These are phyloP conservation scores for Pascua guehoae DNA, from an alignment of 1,284 basidiomycete species.

Conservation along the genomic window DNA sequence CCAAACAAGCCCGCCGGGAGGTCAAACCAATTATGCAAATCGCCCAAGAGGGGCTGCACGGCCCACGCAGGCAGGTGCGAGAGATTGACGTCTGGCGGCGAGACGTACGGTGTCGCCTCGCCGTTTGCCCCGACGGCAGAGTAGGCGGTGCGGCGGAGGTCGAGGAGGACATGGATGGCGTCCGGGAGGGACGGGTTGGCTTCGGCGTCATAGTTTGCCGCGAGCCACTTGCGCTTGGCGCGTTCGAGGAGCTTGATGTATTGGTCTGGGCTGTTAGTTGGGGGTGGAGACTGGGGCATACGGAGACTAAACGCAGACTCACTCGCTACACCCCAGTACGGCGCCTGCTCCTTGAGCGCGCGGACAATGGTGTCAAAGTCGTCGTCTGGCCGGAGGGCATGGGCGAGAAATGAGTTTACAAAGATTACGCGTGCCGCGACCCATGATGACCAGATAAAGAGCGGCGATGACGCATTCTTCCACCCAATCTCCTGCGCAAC, in stretches of 20 bases:
- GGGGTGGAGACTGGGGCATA: not conserved
- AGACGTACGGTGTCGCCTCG: conserved; percentile 32
- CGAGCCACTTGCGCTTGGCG: conserved; percentile 44
- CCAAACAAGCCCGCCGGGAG: conserved; percentile 37
- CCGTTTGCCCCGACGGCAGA: conserved; percentile 37
- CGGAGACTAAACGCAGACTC: conserved; percentile 16
- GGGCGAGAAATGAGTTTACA: conserved; percentile 41
- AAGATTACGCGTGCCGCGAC: conserved; percentile 47
- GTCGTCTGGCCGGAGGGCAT: conserved; percentile 30
- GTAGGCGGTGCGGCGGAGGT: conserved; percentile 47
- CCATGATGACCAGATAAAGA: conserved; percentile 49
- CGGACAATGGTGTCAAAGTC: conserved; percentile 41
- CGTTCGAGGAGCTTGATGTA: conserved; percentile 47
- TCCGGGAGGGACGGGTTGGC: conserved; percentile 40
- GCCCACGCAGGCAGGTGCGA: conserved; percentile 44
- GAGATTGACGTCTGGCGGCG: conserved; percentile 35
- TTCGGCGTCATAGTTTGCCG: conserved; percentile 16
- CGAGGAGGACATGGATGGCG: conserved; percentile 47
- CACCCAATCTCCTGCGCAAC: conserved; percentile 29
- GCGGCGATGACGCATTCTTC: conserved; percentile 27
- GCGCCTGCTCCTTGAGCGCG: conserved; percentile 35
- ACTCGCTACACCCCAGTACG: conserved; percentile 46
- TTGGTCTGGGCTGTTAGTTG: conserved; percentile 32
- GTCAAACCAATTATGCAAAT: conserved; percentile 49
- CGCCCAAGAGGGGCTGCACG: conserved; percentile 42